These are phyloP conservation scores for Cytospora mali DNA, from an alignment of 2,329 filamentous ascomycete species.

Conservation along the genomic window DNA sequence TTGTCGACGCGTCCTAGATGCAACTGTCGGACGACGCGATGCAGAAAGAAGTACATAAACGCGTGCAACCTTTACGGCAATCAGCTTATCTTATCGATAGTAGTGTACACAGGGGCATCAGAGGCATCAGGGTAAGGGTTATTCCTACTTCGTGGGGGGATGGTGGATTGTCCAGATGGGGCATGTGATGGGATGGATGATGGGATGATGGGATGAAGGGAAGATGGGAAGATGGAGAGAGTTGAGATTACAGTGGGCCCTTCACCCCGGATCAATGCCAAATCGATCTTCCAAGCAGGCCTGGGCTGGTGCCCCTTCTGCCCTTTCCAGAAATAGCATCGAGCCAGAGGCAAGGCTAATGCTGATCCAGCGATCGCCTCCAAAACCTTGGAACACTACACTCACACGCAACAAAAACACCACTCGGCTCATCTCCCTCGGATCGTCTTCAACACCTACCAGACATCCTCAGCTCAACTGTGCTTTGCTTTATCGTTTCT, in stretches of 20 bases:
- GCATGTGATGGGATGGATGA: no score
- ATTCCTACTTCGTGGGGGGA: neutral
- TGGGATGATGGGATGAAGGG: no score
- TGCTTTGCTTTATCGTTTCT: neutral
- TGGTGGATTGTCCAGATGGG: no score
- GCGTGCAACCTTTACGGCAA: slow-evolving; percentile 1
- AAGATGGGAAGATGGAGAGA: neutral
- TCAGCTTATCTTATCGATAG: slow-evolving; percentile 9
- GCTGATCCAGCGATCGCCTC: neutral
- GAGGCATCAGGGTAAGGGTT: slow-evolving; percentile 6
- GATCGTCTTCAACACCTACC: neutral
- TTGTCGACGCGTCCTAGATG: neutral
- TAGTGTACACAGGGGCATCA: no score
- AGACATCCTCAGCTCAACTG: neutral
- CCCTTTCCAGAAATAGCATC: slow-evolving; percentile 4
- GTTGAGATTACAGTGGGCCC: neutral
- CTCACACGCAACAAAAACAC: neutral
- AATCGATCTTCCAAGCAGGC: no score
- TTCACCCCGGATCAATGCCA: no score
- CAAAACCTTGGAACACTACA: neutral
- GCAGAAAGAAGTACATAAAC: neutral
- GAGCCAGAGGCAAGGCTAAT: neutral
- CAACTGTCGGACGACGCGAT: neutral
- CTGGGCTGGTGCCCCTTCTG: no score
- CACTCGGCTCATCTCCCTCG: slow-evolving; percentile 14